phyloP scores from a whole-genome alignment of 169 alveolate species.

The Plasmodium gaboni region DNA sequence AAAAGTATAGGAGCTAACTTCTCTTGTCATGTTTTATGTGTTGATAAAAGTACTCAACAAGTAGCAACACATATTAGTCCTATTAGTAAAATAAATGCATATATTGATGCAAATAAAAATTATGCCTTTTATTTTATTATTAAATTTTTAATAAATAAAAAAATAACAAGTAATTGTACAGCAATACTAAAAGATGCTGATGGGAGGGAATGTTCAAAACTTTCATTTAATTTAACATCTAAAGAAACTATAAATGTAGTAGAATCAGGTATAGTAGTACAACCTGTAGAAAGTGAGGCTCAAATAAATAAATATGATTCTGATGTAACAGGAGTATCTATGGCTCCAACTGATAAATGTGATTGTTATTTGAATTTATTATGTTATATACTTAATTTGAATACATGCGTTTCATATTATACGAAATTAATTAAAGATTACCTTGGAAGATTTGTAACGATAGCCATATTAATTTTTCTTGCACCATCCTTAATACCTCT shows the following conservation, averaged over 20 bases:
- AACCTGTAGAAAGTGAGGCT: background rate
- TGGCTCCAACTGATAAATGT: conserved; percentile 17
- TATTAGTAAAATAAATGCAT: conserved; percentile 41
- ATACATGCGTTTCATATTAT: conserved; percentile 41
- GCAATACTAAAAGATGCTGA: conserved; percentile 52
- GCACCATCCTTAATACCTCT: conserved; percentile 73
- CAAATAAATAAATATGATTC: conserved; percentile 2
- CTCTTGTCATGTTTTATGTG: conserved; percentile 43
- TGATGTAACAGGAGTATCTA: conserved; percentile 1
- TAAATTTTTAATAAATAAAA: conserved; percentile 40
- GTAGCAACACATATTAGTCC: conserved; percentile 61
- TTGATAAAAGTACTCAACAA: conserved; percentile 34
- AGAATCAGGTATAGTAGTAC: background rate
- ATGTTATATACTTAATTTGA: conserved; percentile 39
- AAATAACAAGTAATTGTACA: conserved; percentile 42
- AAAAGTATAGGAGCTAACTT: conserved; percentile 37
- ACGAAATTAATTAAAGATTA: conserved; percentile 16
- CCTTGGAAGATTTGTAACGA: conserved; percentile 29
- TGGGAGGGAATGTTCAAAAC: conserved; percentile 47
- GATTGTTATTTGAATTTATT: conserved; percentile 33
- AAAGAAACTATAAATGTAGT: conserved; percentile 36
- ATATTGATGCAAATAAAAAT: conserved; percentile 68
- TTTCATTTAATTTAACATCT: conserved; percentile 29
- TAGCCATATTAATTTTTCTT: conserved; percentile 44
- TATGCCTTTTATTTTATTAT: conserved; percentile 68